phyloP scores from a whole-genome alignment of 331 rosid species.

The Erythrophleum ivorense region DNA sequence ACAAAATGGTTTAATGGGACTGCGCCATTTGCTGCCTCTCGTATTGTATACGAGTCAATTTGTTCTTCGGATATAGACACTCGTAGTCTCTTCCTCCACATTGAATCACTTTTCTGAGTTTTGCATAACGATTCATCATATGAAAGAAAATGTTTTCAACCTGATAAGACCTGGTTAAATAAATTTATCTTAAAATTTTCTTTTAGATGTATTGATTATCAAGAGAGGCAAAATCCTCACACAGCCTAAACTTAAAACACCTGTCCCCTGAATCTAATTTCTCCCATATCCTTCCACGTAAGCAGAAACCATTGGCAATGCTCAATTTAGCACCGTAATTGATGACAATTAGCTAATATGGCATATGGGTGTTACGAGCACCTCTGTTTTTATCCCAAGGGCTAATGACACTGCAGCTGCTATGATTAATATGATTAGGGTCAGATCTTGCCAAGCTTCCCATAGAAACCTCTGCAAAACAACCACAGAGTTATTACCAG shows the following conservation, averaged over 20 bases:
- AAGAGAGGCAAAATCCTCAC: slow-evolving; percentile 19
- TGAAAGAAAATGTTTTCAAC: neutral
- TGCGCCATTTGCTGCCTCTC: neutral
- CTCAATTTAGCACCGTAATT: slow-evolving; percentile 26
- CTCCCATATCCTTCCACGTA: slow-evolving; percentile 29
- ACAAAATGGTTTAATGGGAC: neutral
- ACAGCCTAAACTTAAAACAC: slow-evolving; percentile 10
- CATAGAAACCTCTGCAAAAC: slow-evolving; percentile 84
- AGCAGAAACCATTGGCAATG: neutral
- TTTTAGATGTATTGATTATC: neutral
- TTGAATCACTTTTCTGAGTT: neutral
- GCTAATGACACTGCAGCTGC: slow-evolving; percentile 89
- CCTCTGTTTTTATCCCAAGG: slow-evolving; percentile 96
- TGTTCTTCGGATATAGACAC: neutral
- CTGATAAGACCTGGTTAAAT: slow-evolving; percentile 16
- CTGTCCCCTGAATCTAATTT: slow-evolving; percentile 20
- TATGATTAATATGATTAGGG: slow-evolving; percentile 86
- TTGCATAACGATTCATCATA: neutral
- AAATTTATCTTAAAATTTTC: neutral
- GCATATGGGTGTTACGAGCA: slow-evolving; percentile 33
- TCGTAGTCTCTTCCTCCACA: neutral
- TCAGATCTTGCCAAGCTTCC: slow-evolving; percentile 99
- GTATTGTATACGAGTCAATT: neutral
- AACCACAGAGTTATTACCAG: slow-evolving; percentile 36
- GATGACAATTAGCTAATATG: slow-evolving; percentile 10